A percentile compares a stretch with the other conserved stretches of the same genome.
These are phyloP conservation scores for Klebsormidium nitens DNA, from an alignment of 139 green algal species.

Conservation along the genomic window DNA sequence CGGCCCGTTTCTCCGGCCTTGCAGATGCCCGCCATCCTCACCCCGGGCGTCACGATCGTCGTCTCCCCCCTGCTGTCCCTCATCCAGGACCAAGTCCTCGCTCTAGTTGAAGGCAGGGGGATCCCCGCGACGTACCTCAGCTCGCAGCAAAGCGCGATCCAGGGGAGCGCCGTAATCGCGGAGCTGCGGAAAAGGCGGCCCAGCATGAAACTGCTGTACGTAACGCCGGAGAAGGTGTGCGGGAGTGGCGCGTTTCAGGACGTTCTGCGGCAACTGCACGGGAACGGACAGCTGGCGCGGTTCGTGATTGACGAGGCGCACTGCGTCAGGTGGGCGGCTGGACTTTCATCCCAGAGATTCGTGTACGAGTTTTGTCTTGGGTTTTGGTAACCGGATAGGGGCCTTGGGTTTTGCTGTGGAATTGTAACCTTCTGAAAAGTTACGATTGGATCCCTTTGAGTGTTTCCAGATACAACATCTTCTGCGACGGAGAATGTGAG, in stretches of 20 bases:
- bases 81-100: slow-evolving; percentile 56
- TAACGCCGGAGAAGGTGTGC: slow-evolving; percentile 77
- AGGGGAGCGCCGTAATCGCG: neutral
- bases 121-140: slow-evolving; percentile 71
- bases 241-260: slow-evolving; percentile 42
- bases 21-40: slow-evolving; percentile 65
- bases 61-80: slow-evolving; percentile 91
- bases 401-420: neutral
- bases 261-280: slow-evolving; percentile 16
- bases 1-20: too few species aligned
- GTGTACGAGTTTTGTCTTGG: neutral
- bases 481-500: too few species aligned
- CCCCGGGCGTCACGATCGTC: slow-evolving; percentile 79
- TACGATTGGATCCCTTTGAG: neutral
- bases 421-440: neutral
- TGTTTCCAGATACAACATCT: neutral
- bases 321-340: slow-evolving; percentile 55
- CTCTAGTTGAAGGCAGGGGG: slow-evolving; percentile 33
- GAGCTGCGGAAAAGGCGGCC: slow-evolving; percentile 24
- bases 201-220: slow-evolving; percentile 68
- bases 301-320: slow-evolving; percentile 76
- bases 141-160: slow-evolving; percentile 54
- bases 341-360: too few species aligned
- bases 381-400: too few species aligned
- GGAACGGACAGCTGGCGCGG: slow-evolving; percentile 43